phyloP scores from a whole-genome alignment of 805 yeast genomes.

The Suhomyces vadensis region DNA sequence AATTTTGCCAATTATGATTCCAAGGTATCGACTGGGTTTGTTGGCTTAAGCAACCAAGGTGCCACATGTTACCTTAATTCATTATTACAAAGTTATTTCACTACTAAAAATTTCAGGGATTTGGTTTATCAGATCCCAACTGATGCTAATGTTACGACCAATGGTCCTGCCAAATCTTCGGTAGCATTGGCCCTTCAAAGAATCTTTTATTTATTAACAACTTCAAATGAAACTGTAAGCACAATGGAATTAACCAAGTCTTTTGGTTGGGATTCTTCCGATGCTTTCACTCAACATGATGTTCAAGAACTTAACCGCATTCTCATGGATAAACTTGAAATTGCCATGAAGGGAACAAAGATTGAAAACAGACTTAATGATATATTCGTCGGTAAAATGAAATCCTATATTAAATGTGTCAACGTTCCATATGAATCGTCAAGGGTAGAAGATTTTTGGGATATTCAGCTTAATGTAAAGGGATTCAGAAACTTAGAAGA shows the following conservation, averaged over 20 bases:
- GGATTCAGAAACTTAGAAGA: conserved; percentile 69
- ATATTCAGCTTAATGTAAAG: conserved; percentile 91
- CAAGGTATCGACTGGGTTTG: conserved; percentile 82
- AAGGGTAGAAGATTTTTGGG: conserved; percentile 95
- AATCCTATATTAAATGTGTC: conserved; percentile 87
- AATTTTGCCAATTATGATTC: conserved; percentile 83
- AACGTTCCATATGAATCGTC: conserved; percentile 92
- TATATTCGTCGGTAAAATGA: conserved; percentile 95
- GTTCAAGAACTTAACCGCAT: conserved; percentile 96
- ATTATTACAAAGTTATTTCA: conserved; percentile 83
- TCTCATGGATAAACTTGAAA: conserved; percentile 89
- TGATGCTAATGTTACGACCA: conserved; percentile 30
- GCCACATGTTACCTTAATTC: conserved; percentile 98
- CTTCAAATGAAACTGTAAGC: conserved; percentile 73
- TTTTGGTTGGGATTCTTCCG: conserved; percentile 96
- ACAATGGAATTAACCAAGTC: conserved; percentile 85
- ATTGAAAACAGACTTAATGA: conserved; percentile 62
- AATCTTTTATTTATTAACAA: conserved; percentile 76
- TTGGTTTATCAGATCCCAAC: conserved; percentile 92
- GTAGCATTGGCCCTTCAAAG: conserved; percentile 88
- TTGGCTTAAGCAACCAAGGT: conserved; percentile 94
- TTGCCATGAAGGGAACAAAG: conserved; percentile 84
- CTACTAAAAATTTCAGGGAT: conserved; percentile 78
- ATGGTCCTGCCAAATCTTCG: conserved; percentile 33
- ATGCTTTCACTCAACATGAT: conserved; percentile 96